Evolutionary conservation across 2,329 filamentous ascomycete genomes (phyloP), one percentile per base, ranked within the genome.

Genomic region (Calonectria pseudoturangicola): DNA sequence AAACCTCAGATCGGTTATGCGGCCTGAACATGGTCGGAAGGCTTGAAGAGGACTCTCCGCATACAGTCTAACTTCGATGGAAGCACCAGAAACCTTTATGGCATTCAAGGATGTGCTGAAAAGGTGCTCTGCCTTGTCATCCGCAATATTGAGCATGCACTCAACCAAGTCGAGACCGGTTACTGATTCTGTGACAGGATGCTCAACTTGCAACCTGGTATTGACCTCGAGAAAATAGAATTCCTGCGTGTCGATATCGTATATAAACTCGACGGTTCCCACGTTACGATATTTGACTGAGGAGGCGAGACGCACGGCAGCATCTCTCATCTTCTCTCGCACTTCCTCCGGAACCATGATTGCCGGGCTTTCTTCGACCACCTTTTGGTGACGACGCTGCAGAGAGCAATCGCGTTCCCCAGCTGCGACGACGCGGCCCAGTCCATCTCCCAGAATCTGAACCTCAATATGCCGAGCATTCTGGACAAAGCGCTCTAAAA

Each of bases 101-200:
- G 56, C 9, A 0, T 60, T 48, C 8, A 65, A 13, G 8, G 36
- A 47, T 9, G 58, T 43, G 16, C 9, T 76, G 27, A 77, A 85
- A 33, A 75, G 67, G 6, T 62, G 51, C 1, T 69, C 36, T 25
- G 47, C 33, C n/a, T 72, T 73, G 1, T 69, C 75, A 9, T 66
- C 62, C 10, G 80, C 84, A 41, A 84, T 83, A 0, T 76, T 75
- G 13, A 87, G 68, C 85, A 87, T 87, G 27, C 84, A 78, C 39
- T 91, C 88, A 1, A 96, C 94, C 13, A 96, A 86, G 80, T 96
- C 94, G 62, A 94, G 89, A 0, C 90, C 92, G 12, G 93, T 94
- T 2, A 94, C 92, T 88, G 93, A 92, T 81, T 96, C 94, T 0
- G 94, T 96, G 10, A 84, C 83, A 27, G 84, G 82, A 75, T 89